Percentiles rank a stretch among this genome's conserved stretches.
Evolutionary conservation across 805 yeast species (phyloP).

Genomic region (Yamadazyma endophytica): DNA sequence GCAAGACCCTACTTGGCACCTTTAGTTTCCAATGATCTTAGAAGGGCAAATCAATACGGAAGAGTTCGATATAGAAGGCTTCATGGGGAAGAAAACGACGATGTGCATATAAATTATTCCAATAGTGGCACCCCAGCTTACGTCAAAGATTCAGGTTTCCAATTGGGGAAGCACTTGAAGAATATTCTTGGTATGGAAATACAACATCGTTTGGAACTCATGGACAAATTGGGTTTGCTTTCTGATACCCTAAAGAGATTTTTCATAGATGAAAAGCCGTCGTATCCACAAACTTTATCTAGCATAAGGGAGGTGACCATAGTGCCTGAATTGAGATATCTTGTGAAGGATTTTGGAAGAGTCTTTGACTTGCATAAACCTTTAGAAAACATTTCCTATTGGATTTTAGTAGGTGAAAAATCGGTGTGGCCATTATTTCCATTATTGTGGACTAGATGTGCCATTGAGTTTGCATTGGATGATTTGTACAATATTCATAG

Average conservation of each 20-base stretch:
- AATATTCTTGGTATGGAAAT: slow-evolving; percentile 70
- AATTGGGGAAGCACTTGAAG: slow-evolving; percentile 34
- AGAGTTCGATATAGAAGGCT: slow-evolving; percentile 18
- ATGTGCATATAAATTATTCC: slow-evolving; percentile 22
- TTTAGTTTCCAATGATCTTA: slow-evolving; percentile 73
- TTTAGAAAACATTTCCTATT: slow-evolving; percentile 73
- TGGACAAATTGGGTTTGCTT: slow-evolving; percentile 74
- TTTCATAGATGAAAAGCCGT: slow-evolving; percentile 76
- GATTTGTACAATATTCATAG: slow-evolving; percentile 54
- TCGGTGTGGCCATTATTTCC: slow-evolving; percentile 93
- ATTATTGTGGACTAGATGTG: slow-evolving; percentile 79
- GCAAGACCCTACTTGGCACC: slow-evolving; percentile 96
- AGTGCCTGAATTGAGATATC: slow-evolving; percentile 77
- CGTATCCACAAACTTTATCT: slow-evolving; percentile 65
- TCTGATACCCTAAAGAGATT: slow-evolving; percentile 67
- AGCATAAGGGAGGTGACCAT: slow-evolving; percentile 73
- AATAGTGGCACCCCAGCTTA: slow-evolving; percentile 10
- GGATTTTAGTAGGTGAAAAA: slow-evolving; percentile 87
- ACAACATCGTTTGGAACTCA: slow-evolving; percentile 75
- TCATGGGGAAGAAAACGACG: slow-evolving; percentile 19
- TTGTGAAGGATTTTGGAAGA: slow-evolving; percentile 67
- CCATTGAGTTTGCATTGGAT: slow-evolving; percentile 85
- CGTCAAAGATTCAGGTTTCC: slow-evolving; percentile 30
- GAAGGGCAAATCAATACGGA: slow-evolving; percentile 53
- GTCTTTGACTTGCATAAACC: slow-evolving; percentile 74